phyloP scores from a whole-genome alignment of 2,329 filamentous ascomycete species.

The Botrytis byssoidea region DNA sequence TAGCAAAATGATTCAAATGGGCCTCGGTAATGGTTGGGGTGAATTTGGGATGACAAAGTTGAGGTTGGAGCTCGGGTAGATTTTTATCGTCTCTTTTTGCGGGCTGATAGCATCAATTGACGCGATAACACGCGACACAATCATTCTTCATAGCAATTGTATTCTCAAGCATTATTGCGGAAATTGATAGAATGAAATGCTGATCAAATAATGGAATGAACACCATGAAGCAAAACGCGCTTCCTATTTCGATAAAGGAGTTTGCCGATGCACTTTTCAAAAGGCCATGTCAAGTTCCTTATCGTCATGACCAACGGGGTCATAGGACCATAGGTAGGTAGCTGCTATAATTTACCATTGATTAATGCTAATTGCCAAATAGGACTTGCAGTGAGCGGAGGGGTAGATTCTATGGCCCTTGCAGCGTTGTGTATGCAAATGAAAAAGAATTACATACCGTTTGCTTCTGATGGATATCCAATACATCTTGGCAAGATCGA shows the following conservation, averaged over 20 bases:
- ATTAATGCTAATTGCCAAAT: not conserved
- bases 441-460: slow-evolving; percentile 25
- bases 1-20: too few relatives aligned
- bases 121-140: not conserved
- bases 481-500: slow-evolving; percentile 14
- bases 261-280: slow-evolving; percentile 28
- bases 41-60: slow-evolving; percentile 18
- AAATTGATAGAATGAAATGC: not conserved
- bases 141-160: not conserved
- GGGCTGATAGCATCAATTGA: not conserved
- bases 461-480: slow-evolving; percentile 3
- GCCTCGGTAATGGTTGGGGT: too few relatives aligned
- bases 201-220: slow-evolving; percentile 12
- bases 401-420: slow-evolving; percentile 96
- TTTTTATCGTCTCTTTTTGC: slow-evolving; percentile 12
- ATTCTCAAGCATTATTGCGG: not conserved
- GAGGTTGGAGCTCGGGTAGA: slow-evolving; percentile 20
- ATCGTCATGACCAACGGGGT: not conserved
- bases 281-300: slow-evolving; percentile 21
- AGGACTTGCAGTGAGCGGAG: slow-evolving; percentile 85
- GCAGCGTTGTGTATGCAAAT: slow-evolving; percentile 65
- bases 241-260: slow-evolving; percentile 25
- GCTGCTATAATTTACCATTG: not conserved
- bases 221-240: slow-evolving; percentile 15
- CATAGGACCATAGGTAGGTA: slow-evolving; percentile 10